Base-by-base conservation (phyloP, 495 filamentous ascomycete genomes). In the Xylaria bambusicola region DNA sequence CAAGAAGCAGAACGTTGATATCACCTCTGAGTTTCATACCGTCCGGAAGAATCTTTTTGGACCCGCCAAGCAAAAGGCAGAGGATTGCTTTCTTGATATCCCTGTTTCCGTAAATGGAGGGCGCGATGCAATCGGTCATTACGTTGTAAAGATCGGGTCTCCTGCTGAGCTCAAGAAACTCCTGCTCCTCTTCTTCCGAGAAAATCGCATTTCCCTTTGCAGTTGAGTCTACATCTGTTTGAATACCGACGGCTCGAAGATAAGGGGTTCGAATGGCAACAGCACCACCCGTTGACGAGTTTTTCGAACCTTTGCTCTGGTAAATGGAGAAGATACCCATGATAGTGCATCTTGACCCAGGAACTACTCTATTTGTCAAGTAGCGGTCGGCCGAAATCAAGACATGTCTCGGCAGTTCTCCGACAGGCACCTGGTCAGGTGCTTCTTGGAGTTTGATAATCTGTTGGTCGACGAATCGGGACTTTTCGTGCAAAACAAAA, bases 31-130 rank as follows among this genome's bases (percentile, higher is more conserved):
- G 85, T 68, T 90, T 96, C 94, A 99, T 99, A 45, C 95, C 95
- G 66, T 99, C 95, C 0, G 95, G 95, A 2, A 99, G 82, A 42
- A 99, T 96, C 75, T 99, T 99, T 78, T 99, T 99, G 20, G 91
- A 96, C 13, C 95, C 95, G 61, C 95, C 95, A 66, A 99, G 84
- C 1, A 99, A 82, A 1, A 99, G 81, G 72, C 95, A 98, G 0
- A 96, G 85, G 67, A 99, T 98, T n/a, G 95, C 86, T 73, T 97
- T 99, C 72, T 99, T 99, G 70, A 99, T 99, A 64, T 99, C 92
- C 49, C 81, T 68, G 71, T 96, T 98, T 24, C 95, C 95, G 67
- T 96, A 99, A 68, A 99, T 99, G 0, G 94, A 97, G 0, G 95
- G 95, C 15, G 94, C 95, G 63, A 99, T 96, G 72, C 93, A 97